Base-by-base conservation (phyloP, 345 rosid genomes). In the Microcos paniculata region DNA sequence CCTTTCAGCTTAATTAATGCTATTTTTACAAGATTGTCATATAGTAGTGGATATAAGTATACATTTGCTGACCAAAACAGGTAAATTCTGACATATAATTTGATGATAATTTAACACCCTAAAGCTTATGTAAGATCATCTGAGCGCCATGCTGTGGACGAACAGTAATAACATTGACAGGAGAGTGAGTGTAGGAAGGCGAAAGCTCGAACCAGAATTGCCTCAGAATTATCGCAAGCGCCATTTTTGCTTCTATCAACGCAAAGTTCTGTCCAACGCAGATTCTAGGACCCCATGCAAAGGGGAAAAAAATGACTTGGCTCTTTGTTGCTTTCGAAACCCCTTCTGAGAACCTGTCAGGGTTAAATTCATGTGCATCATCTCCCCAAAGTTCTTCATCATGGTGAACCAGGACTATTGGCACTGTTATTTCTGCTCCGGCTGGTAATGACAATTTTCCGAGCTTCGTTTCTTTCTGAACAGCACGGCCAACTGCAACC, bases 221-320 rank as follows among this genome's bases (percentile, higher is more conserved):
- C 51, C 77, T 86, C 18, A 91, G 75, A 26, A 91, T 81, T 85
- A 90, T 77, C 2, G 88, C 71, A 8, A 93, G 16, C 0, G 84
- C 89, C 57, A 83, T 16, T 78, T 90, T 93, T 6, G 89, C 88
- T 83, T 88, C 94, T 19, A 90, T 26, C 76, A 89, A 30, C 1
- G 97, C 86, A 28, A 88, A 93, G 76, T 82, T 88, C 76, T 87
- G 91, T 4, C 96, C 91, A 0, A 90, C 75, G 80, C 94, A 93
- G 10, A 28, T 74, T 81, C 92, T 80, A 1, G 91, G 92, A 40
- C 97, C 93, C 85, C 84, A 74, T 10, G 85, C 87, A 13, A 91
- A 91, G 1, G 90, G 85, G 8, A 90, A 74, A 78, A 82, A 88
- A 1, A 85, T 76, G 19, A 77, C 74, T 6, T 85, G 88, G 74